Base-by-base conservation (phyloP, 2,329 filamentous ascomycete genomes). In the Apiospora marii region DNA sequence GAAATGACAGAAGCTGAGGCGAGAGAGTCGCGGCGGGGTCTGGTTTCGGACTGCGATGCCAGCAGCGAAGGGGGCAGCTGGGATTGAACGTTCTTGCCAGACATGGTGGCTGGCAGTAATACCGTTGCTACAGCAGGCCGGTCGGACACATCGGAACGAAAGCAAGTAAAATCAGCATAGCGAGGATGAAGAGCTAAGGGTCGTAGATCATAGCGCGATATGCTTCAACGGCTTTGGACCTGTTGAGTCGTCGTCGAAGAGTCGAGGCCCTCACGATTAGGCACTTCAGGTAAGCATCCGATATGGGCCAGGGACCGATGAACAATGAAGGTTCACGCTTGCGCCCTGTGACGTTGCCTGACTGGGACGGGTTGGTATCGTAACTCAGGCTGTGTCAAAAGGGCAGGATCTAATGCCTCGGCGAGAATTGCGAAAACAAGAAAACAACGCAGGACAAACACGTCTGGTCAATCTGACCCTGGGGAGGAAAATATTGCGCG, bases 1-100 rank as follows among this genome's bases (percentile, higher is more conserved):
- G 84, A 81, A 8, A 84, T 83, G 22, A 87, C 75, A 34, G 90
- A 91, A 48, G 79, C 74, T 69, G 84, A 84, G 44, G 81, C 77
- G 16, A 81, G 72, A 24, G 84, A 87, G 51, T 79, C 82, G 69
- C 83, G 82, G 49, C 84, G 83, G 34, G 83, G 79, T 49, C 77
- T 79, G 12, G 77, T 73, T n/a, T 77, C 76, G 16, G 76, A 74
- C 3, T 78, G 74, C 16, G 81, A 79, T 30, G 79, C 75, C 27
- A 78, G 69, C 22, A 77, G 77, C 51, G 78, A 79, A 5, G 81
- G 81, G n/a, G 85, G 84, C 72, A 84, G 79, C 10, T 85, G 75
- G 6, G 76, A 76, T 34, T 76, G 71, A 34, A 76, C 76, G 51
- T 79, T 79, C 74, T 77, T 80, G 64, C 75, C 77, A 68, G 81